Conservation (phyloP, 768 basidiomycete genomes). For the Phylloporus sp. region DNA sequence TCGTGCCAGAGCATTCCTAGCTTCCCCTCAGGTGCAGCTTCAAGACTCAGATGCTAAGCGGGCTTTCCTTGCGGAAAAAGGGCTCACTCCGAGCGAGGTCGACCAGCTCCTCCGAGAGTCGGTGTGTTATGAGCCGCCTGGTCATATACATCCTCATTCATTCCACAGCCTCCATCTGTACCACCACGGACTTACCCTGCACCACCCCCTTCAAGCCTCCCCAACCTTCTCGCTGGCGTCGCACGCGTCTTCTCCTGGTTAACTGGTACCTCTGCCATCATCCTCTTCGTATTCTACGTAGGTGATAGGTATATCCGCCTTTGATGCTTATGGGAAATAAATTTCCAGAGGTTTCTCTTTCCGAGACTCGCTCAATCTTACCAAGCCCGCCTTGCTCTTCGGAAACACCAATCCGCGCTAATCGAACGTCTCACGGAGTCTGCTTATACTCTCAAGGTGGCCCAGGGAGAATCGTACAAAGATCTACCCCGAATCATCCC, state of each 20-base stretch:
- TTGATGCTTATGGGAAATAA: conserved; percentile 6
- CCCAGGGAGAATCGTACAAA: conserved; percentile 52
- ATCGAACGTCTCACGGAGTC: conserved; percentile 53
- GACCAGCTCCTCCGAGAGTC: conserved; percentile 52
- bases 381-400: conserved; percentile 59
- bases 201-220: conserved; percentile 64
- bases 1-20: conserved; percentile 61
- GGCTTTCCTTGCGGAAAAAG: conserved; percentile 67
- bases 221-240: conserved; percentile 59
- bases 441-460: conserved; percentile 49
- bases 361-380: conserved; percentile 59
- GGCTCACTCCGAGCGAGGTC: conserved; percentile 59
- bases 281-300: conserved; percentile 67
- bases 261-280: conserved; percentile 54
- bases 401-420: conserved; percentile 55
- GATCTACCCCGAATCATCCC: conserved; percentile 53
- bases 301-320: conserved; percentile 15
- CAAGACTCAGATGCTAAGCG: conserved; percentile 57
- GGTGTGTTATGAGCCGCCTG: conserved; percentile 35
- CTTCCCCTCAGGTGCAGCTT: conserved; percentile 58
- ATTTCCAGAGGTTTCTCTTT: conserved; percentile 59
- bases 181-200: conserved; percentile 75
- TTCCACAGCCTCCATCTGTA: conserved; percentile 41
- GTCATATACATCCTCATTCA: conserved; percentile 5
- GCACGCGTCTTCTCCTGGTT: conserved; percentile 63